Evolutionary conservation across 148 eudicot genomes (phyloP), one percentile per base, ranked within the genome.

Genomic region (Silene latifolia): DNA sequence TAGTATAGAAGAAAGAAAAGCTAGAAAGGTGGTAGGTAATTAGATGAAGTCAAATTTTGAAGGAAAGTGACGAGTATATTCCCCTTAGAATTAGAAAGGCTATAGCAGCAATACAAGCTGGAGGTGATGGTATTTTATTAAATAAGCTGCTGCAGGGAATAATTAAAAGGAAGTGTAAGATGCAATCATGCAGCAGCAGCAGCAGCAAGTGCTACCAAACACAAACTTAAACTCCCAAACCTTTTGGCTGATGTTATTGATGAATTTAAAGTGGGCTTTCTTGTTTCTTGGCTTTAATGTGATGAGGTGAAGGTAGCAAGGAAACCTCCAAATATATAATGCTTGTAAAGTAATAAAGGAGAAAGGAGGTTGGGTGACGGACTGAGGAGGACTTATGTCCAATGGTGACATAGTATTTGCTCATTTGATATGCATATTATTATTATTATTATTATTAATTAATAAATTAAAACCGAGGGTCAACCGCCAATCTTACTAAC

Each of bases 241-340:
- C 73, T 72, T 78, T 53, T 57, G 15, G 47, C 19, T 78, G 19
- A 65, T 74, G 67, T 59, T 67, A 57, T 63, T 73, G 1, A 48
- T 3, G 1, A 27, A 27, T 3, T 48, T 9, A 0, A 71, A 47
- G 66, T 21, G 73, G 42, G 70, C 24, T 71, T 27, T 63, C 53
- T 67, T 57, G 39, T 29, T 23, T 74, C 19, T 9, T 68, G 72
- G 72, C 39, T 69, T 69, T 23, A 75, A 66, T 80, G 78, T 73
- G 80, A 48, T 68, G 56, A 12, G 2, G 27, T 60, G 74, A 77
- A 85, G 44, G 61, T 48, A 66, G 78, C 73, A 72, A 80, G 79
- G 83, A 75, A 80, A 74, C 68, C 77, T 79, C 80, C 84, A 81
- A 87, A 83, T 83, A 72, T 85, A 83, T 85, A 83, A 63, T 69